phyloP scores from a whole-genome alignment of 768 basidiomycete genomes.

The Imleria badia region DNA sequence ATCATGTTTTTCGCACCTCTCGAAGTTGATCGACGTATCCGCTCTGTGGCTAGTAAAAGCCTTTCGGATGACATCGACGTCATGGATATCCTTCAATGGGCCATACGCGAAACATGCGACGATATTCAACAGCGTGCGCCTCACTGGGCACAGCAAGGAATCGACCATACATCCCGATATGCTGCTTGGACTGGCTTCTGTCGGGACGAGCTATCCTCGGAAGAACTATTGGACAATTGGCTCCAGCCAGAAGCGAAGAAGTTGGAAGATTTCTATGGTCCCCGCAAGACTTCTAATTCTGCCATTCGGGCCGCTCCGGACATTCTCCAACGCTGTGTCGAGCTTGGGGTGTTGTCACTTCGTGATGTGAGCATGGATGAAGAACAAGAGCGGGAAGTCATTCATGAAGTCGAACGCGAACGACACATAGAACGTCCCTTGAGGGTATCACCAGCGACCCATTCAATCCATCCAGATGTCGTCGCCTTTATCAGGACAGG shows the following conservation, averaged over 20 bases:
- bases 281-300: background rate
- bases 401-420: constrained; percentile 44
- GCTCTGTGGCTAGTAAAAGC: constrained; percentile 19
- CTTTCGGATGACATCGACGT: constrained; percentile 1
- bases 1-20: constrained; percentile 47
- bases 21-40: constrained; percentile 40
- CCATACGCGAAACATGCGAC: constrained; percentile 43
- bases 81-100: constrained; percentile 43
- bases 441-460: constrained; percentile 18
- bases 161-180: constrained; percentile 18
- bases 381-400: constrained; percentile 45
- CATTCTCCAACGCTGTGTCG: constrained; percentile 14
- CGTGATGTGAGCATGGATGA: too few species aligned
- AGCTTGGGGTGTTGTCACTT: constrained; percentile 18
- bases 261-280: constrained; percentile 37
- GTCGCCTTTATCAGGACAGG: constrained; percentile 31
- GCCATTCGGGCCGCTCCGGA: background rate
- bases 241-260: constrained; percentile 39
- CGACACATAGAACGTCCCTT: constrained; percentile 38
- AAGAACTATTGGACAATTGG: constrained; percentile 30
- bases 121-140: constrained; percentile 41
- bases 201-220: background rate
- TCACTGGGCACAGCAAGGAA: constrained; percentile 43
- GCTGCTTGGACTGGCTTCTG: constrained; percentile 17
- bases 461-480: constrained; percentile 24